Evolutionary conservation across 768 basidiomycete species (phyloP), one percentile per base, ranked within the genome.

Genomic region (Hydnum rufescens): DNA sequence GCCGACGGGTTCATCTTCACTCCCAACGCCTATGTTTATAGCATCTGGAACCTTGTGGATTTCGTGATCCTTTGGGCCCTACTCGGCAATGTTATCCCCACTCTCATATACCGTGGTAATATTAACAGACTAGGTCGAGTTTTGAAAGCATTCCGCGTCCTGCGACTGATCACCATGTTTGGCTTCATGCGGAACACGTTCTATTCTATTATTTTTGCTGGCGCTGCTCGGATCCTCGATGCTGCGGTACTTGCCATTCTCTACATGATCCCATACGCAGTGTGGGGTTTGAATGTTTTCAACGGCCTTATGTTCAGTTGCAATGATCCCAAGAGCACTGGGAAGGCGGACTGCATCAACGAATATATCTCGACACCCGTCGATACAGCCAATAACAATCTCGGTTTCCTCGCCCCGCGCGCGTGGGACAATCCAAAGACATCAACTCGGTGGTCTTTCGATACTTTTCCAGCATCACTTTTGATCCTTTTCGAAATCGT

Each of bases 401-500:
- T 81, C 58, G 71, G 74, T 26, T 96, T 78, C 62, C 69, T 76
- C 4, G 77, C 77, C 4, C 93, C 93, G 18, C 75, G 87, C 19
- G 80, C 76, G n/a, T 96, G 93, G 93, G 71, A 76, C 53, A 81
- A 87, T 57, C 88, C 93, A 4, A 74, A 77, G 0, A 80, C 80
- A 3, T 82, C 80, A 19, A 87, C 84, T 1, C 73, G 73, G 1
- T 96, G 89, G 68, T 82, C 80, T 2, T 97, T 96, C 61, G 93
- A 97, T 65, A 76, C 70, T 13, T 96, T 96, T 66, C 71, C 75
- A 4, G 67, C 79, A 3, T 82, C 87, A 0, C 68, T 96, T 36
- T 73, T 96, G 51, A 95, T 96, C 60, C 72, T 96, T 1, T 96
- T 95, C 60, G 93, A 97, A 66, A 89, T 93, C 58, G 87, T 96